A percentile compares a stretch with the other conserved stretches of the same genome.
Evolutionary conservation across 2,329 filamentous ascomycete genomes (phyloP).

Genomic region (Penicillium sp.): DNA sequence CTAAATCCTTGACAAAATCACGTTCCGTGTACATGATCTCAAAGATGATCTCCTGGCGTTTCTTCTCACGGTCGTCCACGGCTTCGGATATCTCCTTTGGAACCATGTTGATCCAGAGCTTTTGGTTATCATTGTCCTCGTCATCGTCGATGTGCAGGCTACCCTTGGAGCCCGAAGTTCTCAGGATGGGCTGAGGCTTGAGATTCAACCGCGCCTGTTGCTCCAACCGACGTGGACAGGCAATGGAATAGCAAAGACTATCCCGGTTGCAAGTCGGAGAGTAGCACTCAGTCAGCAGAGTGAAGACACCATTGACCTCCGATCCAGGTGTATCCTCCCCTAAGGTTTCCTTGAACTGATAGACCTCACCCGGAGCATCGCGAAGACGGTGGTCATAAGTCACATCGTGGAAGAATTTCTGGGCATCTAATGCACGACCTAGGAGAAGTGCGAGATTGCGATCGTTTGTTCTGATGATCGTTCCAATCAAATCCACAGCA

Average conservation of each 20-base stretch:
- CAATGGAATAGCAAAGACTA: slow-evolving; percentile 95
- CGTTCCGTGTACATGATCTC: slow-evolving; percentile 98
- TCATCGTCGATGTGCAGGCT: slow-evolving; percentile 69
- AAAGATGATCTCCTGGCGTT: slow-evolving; percentile 94
- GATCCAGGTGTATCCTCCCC: slow-evolving; percentile 64
- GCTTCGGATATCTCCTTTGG: slow-evolving; percentile 89
- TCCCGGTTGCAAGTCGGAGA: slow-evolving; percentile 95
- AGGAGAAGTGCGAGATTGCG: slow-evolving; percentile 86
- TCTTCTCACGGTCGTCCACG: slow-evolving; percentile 87
- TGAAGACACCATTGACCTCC: slow-evolving; percentile 92
- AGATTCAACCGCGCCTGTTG: slow-evolving; percentile 92
- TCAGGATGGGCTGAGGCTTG: slow-evolving; percentile 83
- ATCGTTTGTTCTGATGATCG: slow-evolving; percentile 96
- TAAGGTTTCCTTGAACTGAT: slow-evolving; percentile 90
- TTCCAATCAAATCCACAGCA: slow-evolving; percentile 89
- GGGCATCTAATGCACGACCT: slow-evolving; percentile 86
- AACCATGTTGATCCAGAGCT: slow-evolving; percentile 98
- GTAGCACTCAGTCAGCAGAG: slow-evolving; percentile 92
- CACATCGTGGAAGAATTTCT: slow-evolving; percentile 99
- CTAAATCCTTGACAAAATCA: slow-evolving; percentile 97
- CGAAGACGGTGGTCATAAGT: slow-evolving; percentile 94
- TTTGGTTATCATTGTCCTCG: slow-evolving; percentile 88
- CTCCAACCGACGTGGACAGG: slow-evolving; percentile 85
- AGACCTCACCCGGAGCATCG: slow-evolving; percentile 90
- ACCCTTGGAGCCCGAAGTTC: slow-evolving; percentile 60